Base-by-base conservation (phyloP, 2,329 filamentous ascomycete genomes). In the Fusarium circinatum region DNA sequence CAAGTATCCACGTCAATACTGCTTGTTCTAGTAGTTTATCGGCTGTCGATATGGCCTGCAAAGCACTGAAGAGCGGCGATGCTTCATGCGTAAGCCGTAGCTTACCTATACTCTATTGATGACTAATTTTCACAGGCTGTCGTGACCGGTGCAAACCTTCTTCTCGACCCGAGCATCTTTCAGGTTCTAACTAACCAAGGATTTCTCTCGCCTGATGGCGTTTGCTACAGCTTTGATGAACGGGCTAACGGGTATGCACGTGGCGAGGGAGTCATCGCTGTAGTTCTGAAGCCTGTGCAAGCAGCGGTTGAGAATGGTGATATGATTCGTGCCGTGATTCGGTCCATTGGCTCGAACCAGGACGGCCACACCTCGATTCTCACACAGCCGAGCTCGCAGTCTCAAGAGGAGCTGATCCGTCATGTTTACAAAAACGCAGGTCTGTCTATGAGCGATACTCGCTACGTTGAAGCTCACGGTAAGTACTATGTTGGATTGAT, bases 241-340 rank as follows among this genome's bases (percentile, higher is more conserved):
- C 64, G 79, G 1, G 81, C 78, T 0, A 78, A 81, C 30, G 81
- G 82, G 0, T 82, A 81, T 44, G 78, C 72, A 6, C 68, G 80
- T 17, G 81, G 80, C 1, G 79, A 81, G 41, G 71, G 73, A 20
- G 49, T 71, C 1, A 61, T 63, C 3, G 79, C 82, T 1, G 70
- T 91, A 0, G 78, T 90, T 1, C 70, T 91, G 1, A 91, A 91
- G 76, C 80, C 77, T 3, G 75, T 90, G 3, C 79, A 76, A 10
- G 77, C 82, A 3, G 89, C 89, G 0, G 62, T 90, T 8, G 78
- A 49, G 22, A 76, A 84, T 66, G 81, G 82, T 5, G 79, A 85
- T 58, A 79, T 78, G 56, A 82, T 85, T 47, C 78, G 82, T 4
- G 82, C 80, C 14, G 79, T 83, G 8, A 82, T 85, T 32, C 78